Conservation (phyloP, 2,329 filamentous ascomycete species). For the Claviceps africana region DNA sequence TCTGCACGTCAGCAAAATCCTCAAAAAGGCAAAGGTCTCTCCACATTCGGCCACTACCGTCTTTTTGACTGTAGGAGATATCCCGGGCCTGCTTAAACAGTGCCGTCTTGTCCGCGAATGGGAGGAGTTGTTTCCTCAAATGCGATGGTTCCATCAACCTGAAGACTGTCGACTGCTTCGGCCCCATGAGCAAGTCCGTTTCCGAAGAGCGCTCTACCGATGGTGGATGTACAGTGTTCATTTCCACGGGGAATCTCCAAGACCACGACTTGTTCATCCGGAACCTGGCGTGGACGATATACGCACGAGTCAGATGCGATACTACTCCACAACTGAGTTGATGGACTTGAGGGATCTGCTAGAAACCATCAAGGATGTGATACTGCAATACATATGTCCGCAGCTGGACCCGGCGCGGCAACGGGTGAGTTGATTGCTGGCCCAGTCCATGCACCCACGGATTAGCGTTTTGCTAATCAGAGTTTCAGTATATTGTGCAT, state of each 20-base stretch:
- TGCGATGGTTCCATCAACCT: constrained; percentile 32
- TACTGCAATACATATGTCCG: constrained; percentile 32
- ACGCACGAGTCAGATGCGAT: constrained; percentile 29
- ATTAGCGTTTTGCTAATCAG: neutral
- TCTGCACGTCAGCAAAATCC: constrained; percentile 9
- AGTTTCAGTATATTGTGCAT: constrained; percentile 10
- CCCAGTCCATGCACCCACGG: neutral
- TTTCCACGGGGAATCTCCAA: constrained; percentile 32
- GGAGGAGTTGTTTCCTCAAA: constrained; percentile 27
- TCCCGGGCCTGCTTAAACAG: constrained; percentile 19
- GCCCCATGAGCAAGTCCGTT: constrained; percentile 27
- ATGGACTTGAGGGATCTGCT: constrained; percentile 32
- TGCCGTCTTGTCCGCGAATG: constrained; percentile 24
- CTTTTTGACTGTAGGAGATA: constrained; percentile 18
- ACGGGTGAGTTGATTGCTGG: constrained; percentile 15
- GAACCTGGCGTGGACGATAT: constrained; percentile 26
- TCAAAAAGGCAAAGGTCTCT: neutral
- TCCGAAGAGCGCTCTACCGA: constrained; percentile 35
- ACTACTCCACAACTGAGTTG: constrained; percentile 28
- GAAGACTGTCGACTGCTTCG: constrained; percentile 31
- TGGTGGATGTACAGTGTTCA: constrained; percentile 42
- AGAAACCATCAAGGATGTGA: constrained; percentile 28
- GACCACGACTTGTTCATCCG: constrained; percentile 23
- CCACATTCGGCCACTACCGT: constrained; percentile 10
- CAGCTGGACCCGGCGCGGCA: constrained; percentile 25